Base-by-base conservation (phyloP, 106 monocot species). In the Dioscorea zingiberensis region DNA sequence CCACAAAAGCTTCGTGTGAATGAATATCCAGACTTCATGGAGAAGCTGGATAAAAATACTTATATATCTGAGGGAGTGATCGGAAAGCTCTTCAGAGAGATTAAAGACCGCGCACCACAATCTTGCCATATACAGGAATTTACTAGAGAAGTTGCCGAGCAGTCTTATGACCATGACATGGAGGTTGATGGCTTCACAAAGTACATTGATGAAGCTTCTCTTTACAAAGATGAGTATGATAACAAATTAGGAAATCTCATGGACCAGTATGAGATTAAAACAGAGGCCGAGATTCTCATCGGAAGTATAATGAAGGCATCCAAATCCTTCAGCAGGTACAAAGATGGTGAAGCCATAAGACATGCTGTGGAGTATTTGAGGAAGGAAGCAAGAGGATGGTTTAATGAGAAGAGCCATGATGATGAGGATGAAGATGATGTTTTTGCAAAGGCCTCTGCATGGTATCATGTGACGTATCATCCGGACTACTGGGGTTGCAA, bases 1-100 rank as follows among this genome's bases (percentile, higher is more conserved):
- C 90, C 90, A 8, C 77, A 22, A 14, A 25, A 78, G 1, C 78
- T 90, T 7, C 16, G 66, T 21, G 90, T 81, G 19, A 79, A 69
- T 27, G 87, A 90, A 67, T 94, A 76, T 44, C 94, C 94, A 16
- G 94, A 94, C 54, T 94, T 94, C 84, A 90, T 94, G 94, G 87
- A 90, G 44, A 94, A 90, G 70, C 75, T 60, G 0, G 76, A 85
- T 73, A 87, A 74, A 73, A 22, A 4, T 15, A 84, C 82, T 7
- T 94, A 90, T 26, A 66, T 66, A 49, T 94, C 94, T 4, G 68
- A 78, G 27, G 84, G 90, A 57, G 80, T 90, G 16, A 87, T 94
- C 24, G 94, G 94, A 17, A 94, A 90, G 65, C 86, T 94, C 48
- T 94, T 82, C 78, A 71, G 87, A 19, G 84, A 79, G 8, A 70